Conservation (phyloP, 345 rosid species). For the Hibiscus trionum region DNA sequence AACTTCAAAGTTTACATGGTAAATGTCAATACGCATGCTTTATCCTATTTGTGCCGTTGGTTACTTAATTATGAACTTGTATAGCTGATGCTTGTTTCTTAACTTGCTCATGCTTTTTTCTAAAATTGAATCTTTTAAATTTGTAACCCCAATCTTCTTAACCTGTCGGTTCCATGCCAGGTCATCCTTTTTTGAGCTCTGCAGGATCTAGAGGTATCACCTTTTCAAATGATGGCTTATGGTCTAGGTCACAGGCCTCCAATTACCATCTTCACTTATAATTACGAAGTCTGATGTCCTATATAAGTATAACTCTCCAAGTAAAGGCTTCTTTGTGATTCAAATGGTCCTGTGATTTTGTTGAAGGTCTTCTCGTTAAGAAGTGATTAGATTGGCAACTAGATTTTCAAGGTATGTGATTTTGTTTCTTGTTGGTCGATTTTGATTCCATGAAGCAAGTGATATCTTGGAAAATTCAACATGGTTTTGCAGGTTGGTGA, state of each 20-base stretch:
- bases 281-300: neutral
- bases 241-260: neutral
- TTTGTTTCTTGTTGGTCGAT: neutral
- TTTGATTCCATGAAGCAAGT: neutral
- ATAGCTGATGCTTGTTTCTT: neutral
- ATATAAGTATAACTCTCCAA: neutral
- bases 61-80: neutral
- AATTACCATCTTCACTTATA: neutral
- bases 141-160: slow-evolving; percentile 30
- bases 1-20: neutral
- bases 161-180: slow-evolving; percentile 70
- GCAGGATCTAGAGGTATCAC: slow-evolving; percentile 53
- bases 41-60: neutral
- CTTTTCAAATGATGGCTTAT: neutral
- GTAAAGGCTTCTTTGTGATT: neutral
- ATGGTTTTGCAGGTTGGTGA: neutral
- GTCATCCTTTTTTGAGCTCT: slow-evolving; percentile 54
- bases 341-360: neutral
- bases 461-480: neutral
- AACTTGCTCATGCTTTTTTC: neutral
- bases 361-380: neutral
- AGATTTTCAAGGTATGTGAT: neutral
- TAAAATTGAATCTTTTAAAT: neutral
- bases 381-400: neutral
- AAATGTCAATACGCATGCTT: neutral